Evolutionary conservation across 768 basidiomycete species (phyloP).

Genomic region (Termitomyces sp.): DNA sequence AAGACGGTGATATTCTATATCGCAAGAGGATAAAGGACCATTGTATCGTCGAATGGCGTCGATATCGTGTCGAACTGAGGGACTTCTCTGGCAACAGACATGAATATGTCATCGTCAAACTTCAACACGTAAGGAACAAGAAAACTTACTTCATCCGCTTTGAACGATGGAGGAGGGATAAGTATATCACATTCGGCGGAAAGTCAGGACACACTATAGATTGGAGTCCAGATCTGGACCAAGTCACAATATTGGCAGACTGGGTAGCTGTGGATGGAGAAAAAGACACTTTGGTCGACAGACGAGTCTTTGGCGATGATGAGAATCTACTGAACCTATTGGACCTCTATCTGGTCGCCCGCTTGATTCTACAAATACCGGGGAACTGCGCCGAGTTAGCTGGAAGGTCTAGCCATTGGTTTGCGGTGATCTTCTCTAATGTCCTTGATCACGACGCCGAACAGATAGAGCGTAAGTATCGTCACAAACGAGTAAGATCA

Average conservation of each 20-base stretch:
- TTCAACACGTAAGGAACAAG: not conserved
- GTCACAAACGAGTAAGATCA: not conserved
- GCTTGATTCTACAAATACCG: not conserved
- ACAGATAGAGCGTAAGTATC: not conserved
- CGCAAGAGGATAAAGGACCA: not conserved
- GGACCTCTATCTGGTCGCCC: not conserved
- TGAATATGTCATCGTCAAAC: not conserved
- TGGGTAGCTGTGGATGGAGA: not conserved
- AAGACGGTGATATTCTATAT: too few species aligned
- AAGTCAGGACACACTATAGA: not conserved
- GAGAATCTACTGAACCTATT: not conserved
- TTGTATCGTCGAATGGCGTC: slow-evolving; percentile 1
- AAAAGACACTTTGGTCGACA: not conserved
- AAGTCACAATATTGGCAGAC: not conserved
- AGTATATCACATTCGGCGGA: not conserved
- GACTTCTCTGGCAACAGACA: not conserved
- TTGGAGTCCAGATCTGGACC: not conserved
- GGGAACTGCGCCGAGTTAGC: not conserved
- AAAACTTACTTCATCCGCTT: not conserved
- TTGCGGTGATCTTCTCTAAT: slow-evolving; percentile 1
- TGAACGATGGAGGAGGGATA: slow-evolving; percentile 1
- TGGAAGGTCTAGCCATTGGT: slow-evolving; percentile 1
- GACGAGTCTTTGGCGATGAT: not conserved
- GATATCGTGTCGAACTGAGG: not conserved
- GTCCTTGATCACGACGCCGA: not conserved